Conservation (phyloP, 2,329 filamentous ascomycete species). For the Fusarium longipes region DNA sequence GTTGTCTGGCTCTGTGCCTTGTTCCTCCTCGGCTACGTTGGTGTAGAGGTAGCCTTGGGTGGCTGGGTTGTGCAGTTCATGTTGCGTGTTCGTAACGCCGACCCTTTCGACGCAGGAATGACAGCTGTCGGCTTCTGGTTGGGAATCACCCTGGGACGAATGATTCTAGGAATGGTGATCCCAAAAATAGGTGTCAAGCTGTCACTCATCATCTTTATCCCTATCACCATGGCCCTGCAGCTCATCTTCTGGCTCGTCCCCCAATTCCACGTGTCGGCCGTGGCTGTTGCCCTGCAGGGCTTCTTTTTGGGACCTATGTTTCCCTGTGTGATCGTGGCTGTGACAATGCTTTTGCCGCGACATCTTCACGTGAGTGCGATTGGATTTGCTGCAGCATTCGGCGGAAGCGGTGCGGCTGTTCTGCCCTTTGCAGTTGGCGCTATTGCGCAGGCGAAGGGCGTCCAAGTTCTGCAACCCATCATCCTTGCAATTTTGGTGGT, state of each 20-base stretch:
- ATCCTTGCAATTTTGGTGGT: conserved; percentile 62
- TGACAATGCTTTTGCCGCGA: conserved; percentile 75
- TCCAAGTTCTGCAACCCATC: conserved; percentile 67
- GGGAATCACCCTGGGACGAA: conserved; percentile 77
- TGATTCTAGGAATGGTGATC: conserved; percentile 21
- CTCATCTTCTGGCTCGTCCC: conserved; percentile 86
- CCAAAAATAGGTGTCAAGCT: conserved; percentile 76
- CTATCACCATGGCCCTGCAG: conserved; percentile 71
- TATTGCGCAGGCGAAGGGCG: conserved; percentile 68
- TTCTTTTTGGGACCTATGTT: conserved; percentile 85
- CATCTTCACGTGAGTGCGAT: conserved; percentile 80
- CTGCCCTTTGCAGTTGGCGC: conserved; percentile 74
- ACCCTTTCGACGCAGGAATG: conserved; percentile 76
- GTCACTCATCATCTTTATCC: conserved; percentile 70
- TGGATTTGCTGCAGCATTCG: conserved; percentile 81
- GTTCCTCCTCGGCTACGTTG: conserved; percentile 82
- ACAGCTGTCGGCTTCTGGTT: conserved; percentile 84
- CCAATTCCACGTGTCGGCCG: conserved; percentile 77
- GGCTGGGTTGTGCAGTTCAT: conserved; percentile 90
- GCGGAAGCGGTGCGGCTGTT: conserved; percentile 75
- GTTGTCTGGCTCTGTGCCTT: conserved; percentile 76
- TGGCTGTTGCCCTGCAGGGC: conserved; percentile 77
- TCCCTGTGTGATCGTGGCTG: conserved; percentile 75
- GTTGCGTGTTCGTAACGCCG: conserved; percentile 75
- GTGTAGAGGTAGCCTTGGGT: conserved; percentile 79